Percentiles rank a stretch among this genome's conserved stretches.
Evolutionary conservation across 805 yeast genomes (phyloP).

Genomic region (Cyberlindnera veronae): DNA sequence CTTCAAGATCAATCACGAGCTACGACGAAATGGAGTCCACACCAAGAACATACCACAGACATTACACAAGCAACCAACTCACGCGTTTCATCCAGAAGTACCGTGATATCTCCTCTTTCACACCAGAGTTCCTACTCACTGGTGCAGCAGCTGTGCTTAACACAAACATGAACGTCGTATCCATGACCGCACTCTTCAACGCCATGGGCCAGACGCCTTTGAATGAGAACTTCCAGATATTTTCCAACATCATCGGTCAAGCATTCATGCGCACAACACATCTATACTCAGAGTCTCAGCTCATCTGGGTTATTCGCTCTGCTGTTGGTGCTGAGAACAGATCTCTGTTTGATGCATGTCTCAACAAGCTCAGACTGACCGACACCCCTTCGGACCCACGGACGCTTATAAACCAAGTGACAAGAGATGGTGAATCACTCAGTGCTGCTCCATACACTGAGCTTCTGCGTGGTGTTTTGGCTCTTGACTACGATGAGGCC

Average conservation of each 20-base stretch:
- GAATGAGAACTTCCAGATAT: conserved; percentile 11
- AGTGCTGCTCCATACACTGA: conserved; percentile 1
- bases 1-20: conserved; percentile 1
- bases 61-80: not conserved
- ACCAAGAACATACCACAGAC: conserved; percentile 3
- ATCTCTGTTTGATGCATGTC: conserved; percentile 3
- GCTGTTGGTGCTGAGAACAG: conserved; percentile 9
- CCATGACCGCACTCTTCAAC: not conserved
- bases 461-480: conserved; percentile 8
- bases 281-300: not conserved
- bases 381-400: conserved; percentile 5
- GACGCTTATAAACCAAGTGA: conserved; percentile 5
- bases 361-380: conserved; percentile 7
- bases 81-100: not conserved
- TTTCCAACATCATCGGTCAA: conserved; percentile 3
- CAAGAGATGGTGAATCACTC: not conserved
- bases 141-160: conserved; percentile 6
- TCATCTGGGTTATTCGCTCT: conserved; percentile 1
- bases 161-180: conserved; percentile 6
- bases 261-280: not conserved
- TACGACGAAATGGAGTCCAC: conserved; percentile 7
- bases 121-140: conserved; percentile 6
- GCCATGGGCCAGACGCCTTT: conserved; percentile 1
- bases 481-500: conserved; percentile 4
- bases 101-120: not conserved